Evolutionary conservation across 2,329 filamentous ascomycete species (phyloP), one percentile per base, ranked within the genome.

Genomic region (Talaromyces funiculosus): DNA sequence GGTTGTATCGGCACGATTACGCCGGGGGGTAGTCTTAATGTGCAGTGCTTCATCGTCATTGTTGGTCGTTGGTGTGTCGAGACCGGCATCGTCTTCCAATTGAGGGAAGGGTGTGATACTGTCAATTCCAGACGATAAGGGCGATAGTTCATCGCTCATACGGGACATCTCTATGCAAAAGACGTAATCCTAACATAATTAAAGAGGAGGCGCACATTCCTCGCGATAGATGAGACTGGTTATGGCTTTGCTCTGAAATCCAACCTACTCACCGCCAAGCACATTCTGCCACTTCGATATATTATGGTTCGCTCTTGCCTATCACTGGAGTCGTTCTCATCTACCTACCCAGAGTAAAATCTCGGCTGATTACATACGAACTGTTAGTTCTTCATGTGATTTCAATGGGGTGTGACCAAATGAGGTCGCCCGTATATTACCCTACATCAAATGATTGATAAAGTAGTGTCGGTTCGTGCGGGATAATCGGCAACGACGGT

Each of bases 101-200:
- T 38, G 60, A 22, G 60, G 60, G 20, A 61, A 61, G 4, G 60
- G 60, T 7, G 54, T 53, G 60, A 61, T 38, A 18, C 60, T 61
- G 47, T 61, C 60, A 22, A 61, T 58, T 54, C 60, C 60, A 35
- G 60, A 58, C 16, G 60, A 61, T 54, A 57, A 38, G 14, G 60
- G 42, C 59, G 59, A 61, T 33, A 57, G 22, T 24, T 57, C 60
- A 58, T 53, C 43, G 26, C 29, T 40, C 38, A 40, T 53, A 35
- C 24, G 54, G 8, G 60, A 53, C 60, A 61, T 61, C n/a, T 24
- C 55, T 58, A 29, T 5, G 31, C 38, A 10, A 12, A 35, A 14
- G 18, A 33, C 4, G 38, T 35, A 8, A 53, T 24, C 24, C 45
- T 42, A 8, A 35, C 57, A 59, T 59, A 35, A 26, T 53, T 18